A percentile compares a stretch with the other conserved stretches of the same genome.
phyloP scores from a whole-genome alignment of 495 filamentous ascomycete genomes.

The Penicillium paxilli region DNA sequence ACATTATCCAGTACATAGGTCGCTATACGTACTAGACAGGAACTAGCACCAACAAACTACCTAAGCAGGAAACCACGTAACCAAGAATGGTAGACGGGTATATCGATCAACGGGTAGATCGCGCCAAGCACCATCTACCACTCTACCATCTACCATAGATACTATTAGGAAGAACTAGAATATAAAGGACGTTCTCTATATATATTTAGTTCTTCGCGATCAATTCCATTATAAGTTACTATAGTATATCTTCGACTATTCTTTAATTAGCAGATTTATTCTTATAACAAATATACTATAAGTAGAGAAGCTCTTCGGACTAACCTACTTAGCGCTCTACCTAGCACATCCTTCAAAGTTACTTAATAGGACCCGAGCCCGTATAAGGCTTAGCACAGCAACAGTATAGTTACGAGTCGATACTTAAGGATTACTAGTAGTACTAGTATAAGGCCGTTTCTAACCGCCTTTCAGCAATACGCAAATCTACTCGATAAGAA shows the following conservation, averaged over 20 bases:
- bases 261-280: not conserved
- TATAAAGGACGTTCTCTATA: not conserved
- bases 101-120: not conserved
- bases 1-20: not conserved
- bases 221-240: not conserved
- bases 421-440: not conserved
- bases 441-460: too few species aligned
- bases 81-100: too few species aligned
- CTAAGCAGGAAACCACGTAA: too few species aligned
- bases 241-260: not conserved
- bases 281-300: too few species aligned
- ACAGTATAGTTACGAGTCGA: not conserved
- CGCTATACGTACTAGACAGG: too few species aligned
- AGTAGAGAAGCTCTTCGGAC: not conserved
- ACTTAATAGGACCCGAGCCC: not conserved
- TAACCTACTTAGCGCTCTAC: not conserved
- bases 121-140: too few species aligned
- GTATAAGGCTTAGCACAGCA: not conserved
- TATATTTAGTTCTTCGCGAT: conserved; percentile 6
- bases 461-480: too few species aligned
- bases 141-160: too few species aligned
- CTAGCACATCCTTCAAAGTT: not conserved
- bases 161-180: not conserved
- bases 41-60: too few species aligned
- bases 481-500: too few species aligned